Evolutionary conservation across 169 alveolate species (phyloP).

Genomic region (Neospora caninum): DNA sequence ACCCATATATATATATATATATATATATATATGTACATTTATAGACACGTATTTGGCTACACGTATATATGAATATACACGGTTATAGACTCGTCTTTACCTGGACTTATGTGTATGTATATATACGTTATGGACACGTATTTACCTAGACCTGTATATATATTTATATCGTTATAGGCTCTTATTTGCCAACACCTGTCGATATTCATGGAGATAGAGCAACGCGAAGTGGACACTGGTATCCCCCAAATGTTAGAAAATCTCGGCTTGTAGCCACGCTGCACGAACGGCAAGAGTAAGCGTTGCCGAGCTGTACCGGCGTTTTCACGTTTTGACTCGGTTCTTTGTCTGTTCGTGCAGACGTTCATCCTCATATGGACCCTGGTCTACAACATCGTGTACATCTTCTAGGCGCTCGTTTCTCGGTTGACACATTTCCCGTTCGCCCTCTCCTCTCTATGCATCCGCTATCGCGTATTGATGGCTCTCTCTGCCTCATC

Average conservation of each 20-base stretch:
- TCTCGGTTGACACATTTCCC: too few species aligned
- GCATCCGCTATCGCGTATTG: too few species aligned
- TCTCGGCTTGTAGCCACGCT: too few species aligned
- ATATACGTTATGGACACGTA: too few species aligned
- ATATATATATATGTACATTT: background rate
- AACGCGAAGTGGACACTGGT: too few species aligned
- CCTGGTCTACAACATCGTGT: conserved; percentile 51
- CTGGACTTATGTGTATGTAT: background rate
- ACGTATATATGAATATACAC: too few species aligned
- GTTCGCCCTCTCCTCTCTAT: too few species aligned
- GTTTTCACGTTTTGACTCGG: background rate
- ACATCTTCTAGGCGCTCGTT: conserved; percentile 5
- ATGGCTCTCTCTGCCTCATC: too few species aligned
- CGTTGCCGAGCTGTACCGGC: background rate
- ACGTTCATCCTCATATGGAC: conserved; percentile 63
- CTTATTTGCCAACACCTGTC: background rate
- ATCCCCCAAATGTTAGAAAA: too few species aligned
- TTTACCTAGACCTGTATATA: background rate
- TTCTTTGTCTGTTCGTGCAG: background rate
- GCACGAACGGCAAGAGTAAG: background rate
- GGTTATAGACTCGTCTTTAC: too few species aligned
- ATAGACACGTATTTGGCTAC: too few species aligned
- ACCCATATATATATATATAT: background rate
- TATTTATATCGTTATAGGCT: background rate
- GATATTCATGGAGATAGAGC: background rate